Base-by-base conservation (phyloP, 2,329 filamentous ascomycete genomes). In the Pestalotiopsis sp. region DNA sequence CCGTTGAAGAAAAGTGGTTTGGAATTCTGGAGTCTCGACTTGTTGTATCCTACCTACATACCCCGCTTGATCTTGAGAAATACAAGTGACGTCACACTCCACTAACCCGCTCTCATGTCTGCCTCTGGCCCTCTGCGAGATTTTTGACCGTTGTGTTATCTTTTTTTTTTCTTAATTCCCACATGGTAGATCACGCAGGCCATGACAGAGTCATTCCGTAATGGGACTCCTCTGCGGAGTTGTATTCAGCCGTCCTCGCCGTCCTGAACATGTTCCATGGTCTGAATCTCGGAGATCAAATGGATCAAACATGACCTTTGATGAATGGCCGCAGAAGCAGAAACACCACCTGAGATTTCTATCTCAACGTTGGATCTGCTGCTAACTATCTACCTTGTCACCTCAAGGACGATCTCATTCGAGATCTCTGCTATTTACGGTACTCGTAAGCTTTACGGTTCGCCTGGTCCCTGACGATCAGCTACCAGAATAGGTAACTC, bases 381-480 rank as follows among this genome's bases (percentile, higher is more conserved):
- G 7, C 31, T 36, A 36, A 36, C 9, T 9, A 36, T 36, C 31
- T 36, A 9, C 7, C 31, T 20, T 52, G 45, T 20, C 45, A 52
- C 45, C 45, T 52, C 45, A 17, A n/a, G 17, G 45, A 11, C 6
- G 45, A 52, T 52, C 45, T 52, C n/a, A 9, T 36, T 36, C 14
- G 9, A 52, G 45, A 52, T 52, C 45, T 52, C 7, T 52, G 31
- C 31, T 36, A 36, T 36, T 36, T 36, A 36, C 45, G 9, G 45
- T 9, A n/a, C 14, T 52, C n/a, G 45, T 9, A 52, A 52, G n/a
- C 17, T 52, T 52, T 52, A 59, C 25, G 27, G 14, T 36, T 59
- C 23, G 57, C 23, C 27, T 59, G 57, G 57, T 59, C 27, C 57
- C 57, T 59, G 57, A 36, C 57, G 57, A 59, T 59, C 57, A 23